phyloP scores from a whole-genome alignment of 2,329 filamentous ascomycete genomes.

The Colletotrichum godetiae region DNA sequence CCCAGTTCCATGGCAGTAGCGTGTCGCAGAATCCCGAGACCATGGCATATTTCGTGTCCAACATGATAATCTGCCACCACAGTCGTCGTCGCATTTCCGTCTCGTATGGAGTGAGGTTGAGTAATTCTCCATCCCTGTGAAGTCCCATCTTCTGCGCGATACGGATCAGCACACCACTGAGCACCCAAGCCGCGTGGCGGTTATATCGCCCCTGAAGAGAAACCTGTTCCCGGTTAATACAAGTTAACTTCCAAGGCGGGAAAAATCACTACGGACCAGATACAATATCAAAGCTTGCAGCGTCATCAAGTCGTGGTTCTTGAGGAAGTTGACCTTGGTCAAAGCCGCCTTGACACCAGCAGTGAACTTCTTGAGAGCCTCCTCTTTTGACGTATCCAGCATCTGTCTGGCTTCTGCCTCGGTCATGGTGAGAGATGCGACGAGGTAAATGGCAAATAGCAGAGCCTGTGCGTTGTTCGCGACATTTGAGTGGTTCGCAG shows the following conservation, averaged over 20 bases:
- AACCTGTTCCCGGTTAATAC: conserved; percentile 50
- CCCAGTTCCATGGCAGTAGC: conserved; percentile 63
- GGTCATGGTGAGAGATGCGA: conserved; percentile 36
- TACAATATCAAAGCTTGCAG: conserved; percentile 71
- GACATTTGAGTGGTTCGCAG: conserved; percentile 64
- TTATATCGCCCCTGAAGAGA: conserved; percentile 69
- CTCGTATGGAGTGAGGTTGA: conserved; percentile 71
- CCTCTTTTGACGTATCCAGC: conserved; percentile 60
- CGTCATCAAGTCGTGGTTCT: conserved; percentile 66
- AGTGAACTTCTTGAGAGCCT: conserved; percentile 63
- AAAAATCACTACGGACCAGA: conserved; percentile 51
- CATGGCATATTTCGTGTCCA: conserved; percentile 68
- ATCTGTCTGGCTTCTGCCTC: conserved; percentile 66
- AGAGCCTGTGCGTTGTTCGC: conserved; percentile 50
- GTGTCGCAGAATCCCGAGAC: conserved; percentile 67
- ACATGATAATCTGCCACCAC: conserved; percentile 73
- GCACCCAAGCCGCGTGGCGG: conserved; percentile 68
- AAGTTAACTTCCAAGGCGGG: not conserved
- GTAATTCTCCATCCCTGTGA: conserved; percentile 68
- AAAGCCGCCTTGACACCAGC: conserved; percentile 62
- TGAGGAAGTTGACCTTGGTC: conserved; percentile 66
- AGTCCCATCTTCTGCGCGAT: conserved; percentile 77
- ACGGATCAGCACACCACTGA: conserved; percentile 70
- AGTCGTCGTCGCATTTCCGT: conserved; percentile 75
- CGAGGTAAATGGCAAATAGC: conserved; percentile 38